Evolutionary conservation across 2,329 filamentous ascomycete genomes (phyloP).

Genomic region (Calonectria leucothoes): DNA sequence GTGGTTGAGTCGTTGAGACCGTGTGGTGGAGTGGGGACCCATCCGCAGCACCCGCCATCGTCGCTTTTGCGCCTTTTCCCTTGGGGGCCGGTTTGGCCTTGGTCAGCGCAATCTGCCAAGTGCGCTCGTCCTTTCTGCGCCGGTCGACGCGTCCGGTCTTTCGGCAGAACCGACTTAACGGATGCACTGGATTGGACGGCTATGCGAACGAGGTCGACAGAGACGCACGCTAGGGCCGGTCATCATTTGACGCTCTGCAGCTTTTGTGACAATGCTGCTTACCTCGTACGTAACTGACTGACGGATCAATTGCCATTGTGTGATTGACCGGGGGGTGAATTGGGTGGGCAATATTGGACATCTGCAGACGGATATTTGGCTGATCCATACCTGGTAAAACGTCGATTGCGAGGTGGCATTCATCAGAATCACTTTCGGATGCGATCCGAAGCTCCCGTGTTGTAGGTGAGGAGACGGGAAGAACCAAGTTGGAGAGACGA

Average conservation of each 20-base stretch:
- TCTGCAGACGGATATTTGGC: background rate
- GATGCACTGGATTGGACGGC: constrained; percentile 22
- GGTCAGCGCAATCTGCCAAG: constrained; percentile 30
- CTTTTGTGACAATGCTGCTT: constrained; percentile 13
- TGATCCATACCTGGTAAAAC: background rate
- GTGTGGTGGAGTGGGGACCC: constrained; percentile 5
- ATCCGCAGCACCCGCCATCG: background rate
- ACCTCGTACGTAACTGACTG: constrained; percentile 30
- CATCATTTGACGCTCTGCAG: constrained; percentile 13
- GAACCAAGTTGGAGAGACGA: background rate
- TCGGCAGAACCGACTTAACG: constrained; percentile 29
- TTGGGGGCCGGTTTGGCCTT: constrained; percentile 20
- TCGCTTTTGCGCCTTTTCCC: constrained; percentile 1
- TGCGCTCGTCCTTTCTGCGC: constrained; percentile 6
- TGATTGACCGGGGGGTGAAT: background rate
- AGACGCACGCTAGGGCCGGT: constrained; percentile 20
- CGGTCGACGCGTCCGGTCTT: background rate
- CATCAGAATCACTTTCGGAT: background rate
- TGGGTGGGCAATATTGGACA: constrained; percentile 2
- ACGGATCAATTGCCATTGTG: background rate
- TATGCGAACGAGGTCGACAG: background rate
- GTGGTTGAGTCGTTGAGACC: background rate
- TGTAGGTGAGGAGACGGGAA: background rate
- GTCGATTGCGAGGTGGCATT: constrained; percentile 1
- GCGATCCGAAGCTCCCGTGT: background rate